phyloP scores from a whole-genome alignment of 2,329 filamentous ascomycete genomes.

The Colletotrichum sp. region DNA sequence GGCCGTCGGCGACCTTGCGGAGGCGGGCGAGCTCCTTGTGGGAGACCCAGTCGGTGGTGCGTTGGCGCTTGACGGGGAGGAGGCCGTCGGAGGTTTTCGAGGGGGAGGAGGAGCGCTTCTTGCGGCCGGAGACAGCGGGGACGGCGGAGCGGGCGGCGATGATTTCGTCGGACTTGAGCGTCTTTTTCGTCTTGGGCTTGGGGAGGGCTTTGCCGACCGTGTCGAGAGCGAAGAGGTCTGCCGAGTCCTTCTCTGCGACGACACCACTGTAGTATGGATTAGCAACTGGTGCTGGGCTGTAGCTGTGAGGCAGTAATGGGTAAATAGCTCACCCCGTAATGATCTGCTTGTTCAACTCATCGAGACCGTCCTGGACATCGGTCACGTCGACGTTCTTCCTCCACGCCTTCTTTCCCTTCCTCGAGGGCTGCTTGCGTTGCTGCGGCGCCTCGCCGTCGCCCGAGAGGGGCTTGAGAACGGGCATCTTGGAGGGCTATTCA shows the following conservation, averaged over 20 bases:
- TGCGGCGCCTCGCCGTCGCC: conserved; percentile 68
- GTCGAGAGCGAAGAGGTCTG: conserved; percentile 87
- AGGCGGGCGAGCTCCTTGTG: conserved; percentile 83
- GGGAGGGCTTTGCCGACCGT: conserved; percentile 72
- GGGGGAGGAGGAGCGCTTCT: conserved; percentile 58
- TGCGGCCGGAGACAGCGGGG: conserved; percentile 78
- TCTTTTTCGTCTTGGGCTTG: conserved; percentile 72
- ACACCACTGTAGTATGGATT: conserved; percentile 68
- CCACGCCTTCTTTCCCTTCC: conserved; percentile 99
- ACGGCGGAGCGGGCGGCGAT: conserved; percentile 83
- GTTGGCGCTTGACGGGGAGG: conserved; percentile 75
- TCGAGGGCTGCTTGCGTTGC: conserved; percentile 85
- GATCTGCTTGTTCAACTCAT: conserved; percentile 85
- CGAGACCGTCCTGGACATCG: conserved; percentile 82
- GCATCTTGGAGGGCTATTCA: conserved; percentile 44
- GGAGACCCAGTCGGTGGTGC: conserved; percentile 79
- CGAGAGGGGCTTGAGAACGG: conserved; percentile 53
- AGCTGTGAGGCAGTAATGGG: neutral
- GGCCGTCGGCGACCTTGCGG: conserved; percentile 78
- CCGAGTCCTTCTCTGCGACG: conserved; percentile 80
- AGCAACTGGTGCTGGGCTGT: neutral
- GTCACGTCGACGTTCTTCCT: conserved; percentile 96
- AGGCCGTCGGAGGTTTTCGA: conserved; percentile 76
- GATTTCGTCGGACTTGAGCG: conserved; percentile 90
- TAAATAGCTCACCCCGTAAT: conserved; percentile 74